Base-by-base conservation (phyloP, 2,329 filamentous ascomycete genomes). In the Chaetomiaceae sp. region DNA sequence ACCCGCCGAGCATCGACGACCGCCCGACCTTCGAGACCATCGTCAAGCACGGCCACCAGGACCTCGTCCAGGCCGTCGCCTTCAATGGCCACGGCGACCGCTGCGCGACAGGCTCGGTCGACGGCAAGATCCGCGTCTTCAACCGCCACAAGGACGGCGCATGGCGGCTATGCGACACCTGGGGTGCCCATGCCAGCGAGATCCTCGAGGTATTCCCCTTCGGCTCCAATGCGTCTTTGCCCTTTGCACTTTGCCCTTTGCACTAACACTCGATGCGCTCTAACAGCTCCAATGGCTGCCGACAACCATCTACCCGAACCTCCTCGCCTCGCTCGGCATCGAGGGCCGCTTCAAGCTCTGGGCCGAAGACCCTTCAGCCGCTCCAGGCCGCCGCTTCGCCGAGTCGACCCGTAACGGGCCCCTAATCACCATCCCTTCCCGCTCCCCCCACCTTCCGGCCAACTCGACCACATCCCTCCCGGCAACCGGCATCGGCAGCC, bases 61-160 rank as follows among this genome's bases (percentile, higher is more conserved):
- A 95, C 68, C 79, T 94, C 40, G 88, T 95, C 47, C 85, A 91
- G 60, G 87, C 89, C 51, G 85, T 92, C 57, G 87, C 89, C 61
- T 95, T 95, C 79, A 96, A 96, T 71, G 85, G 85, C 61, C 95
- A 95, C 69, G 92, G 91, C 63, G 91, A 90, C 64, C 88, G 91
- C 62, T 91, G 92, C 76, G 88, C 91, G 38, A 94, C 91, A 3
- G 91, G 90, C 31, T 94, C 90, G 17, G 89, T 92, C 17, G 92
- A 97, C 69, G 92, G 95, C 69, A 89, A 88, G 68, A 87, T 97
- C 65, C 90, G 91, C 67, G 88, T 96, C 58, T 96, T 92, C 80
- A 89, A 92, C 70, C 81, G 86, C 44, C 87, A 94, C 66, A 84
- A 85, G 61, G 87, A 90, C 63, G 83, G 84, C 38, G 76, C 82